Base-by-base conservation (phyloP, 768 basidiomycete species). In the Austroboletus eburneus region DNA sequence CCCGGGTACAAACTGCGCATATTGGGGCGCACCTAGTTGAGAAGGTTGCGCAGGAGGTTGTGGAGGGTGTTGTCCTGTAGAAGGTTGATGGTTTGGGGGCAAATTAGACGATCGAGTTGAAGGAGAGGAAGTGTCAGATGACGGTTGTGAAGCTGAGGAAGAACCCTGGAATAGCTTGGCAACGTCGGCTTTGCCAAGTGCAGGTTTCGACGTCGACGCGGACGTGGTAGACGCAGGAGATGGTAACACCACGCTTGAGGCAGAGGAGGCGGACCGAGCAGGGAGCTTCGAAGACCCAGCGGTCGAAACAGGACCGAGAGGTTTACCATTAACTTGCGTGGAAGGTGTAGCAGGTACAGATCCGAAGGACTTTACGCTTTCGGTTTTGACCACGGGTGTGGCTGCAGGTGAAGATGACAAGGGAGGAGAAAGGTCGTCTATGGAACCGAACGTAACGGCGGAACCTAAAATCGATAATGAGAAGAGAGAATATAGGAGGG, bases 391-490 rank as follows among this genome's bases (percentile, higher is more conserved):
- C 54, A 69, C 75, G 49, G 72, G 79, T 29, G 79, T 76, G 42
- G 79, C 71, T 45, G 88, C 86, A 29, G 91, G 89, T 9, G 89
- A 90, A 38, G 89, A 86, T 29, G 90, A 87, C 58, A 91, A 83
- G 51, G 84, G 77, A 36, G 63, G 72, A 55, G 72, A 65, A 10
- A 76, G 78, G 67, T 90, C 87, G 70, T 91, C 85, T 76, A 93
- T 88, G 39, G 91, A 91, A 57, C 92, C 92, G 72, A 94, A 93
- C 41, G 85, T 87, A 55, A 95, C 83, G 43, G 78, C 71, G 47
- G 82, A 80, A 58, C 77, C 81, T 87, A 52, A 38, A 41, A 41
- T 10, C 22, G 43, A 38, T 29, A 27, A 54, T 49, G 14, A 49
- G 35, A 40, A 52, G 34, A 12, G 51, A 18, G n/a, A n/a, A n/a